Percentiles rank a stretch among this genome's conserved stretches.
phyloP scores from a whole-genome alignment of 2,329 filamentous ascomycete genomes.

The Didymella exigua region DNA sequence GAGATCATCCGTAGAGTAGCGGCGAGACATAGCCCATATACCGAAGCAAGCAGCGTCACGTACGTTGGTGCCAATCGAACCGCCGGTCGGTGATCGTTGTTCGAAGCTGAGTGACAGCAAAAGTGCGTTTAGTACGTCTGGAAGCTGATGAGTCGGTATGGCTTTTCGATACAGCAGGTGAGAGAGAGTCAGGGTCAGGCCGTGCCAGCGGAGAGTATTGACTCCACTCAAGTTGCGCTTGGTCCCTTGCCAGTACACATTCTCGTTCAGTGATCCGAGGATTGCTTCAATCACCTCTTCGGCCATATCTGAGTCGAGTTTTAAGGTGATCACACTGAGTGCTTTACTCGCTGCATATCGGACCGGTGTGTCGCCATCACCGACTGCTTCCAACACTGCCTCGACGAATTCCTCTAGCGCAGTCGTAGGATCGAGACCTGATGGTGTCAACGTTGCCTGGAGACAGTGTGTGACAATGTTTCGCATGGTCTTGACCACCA shows the following conservation, averaged over 20 bases:
- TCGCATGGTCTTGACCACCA: slow-evolving; percentile 82
- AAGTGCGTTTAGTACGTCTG: slow-evolving; percentile 76
- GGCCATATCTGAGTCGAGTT: slow-evolving; percentile 79
- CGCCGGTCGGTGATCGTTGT: slow-evolving; percentile 83
- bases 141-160: slow-evolving; percentile 71
- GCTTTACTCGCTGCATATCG: slow-evolving; percentile 91
- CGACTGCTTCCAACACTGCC: slow-evolving; percentile 75
- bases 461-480: slow-evolving; percentile 72
- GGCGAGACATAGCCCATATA: slow-evolving; percentile 87
- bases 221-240: slow-evolving; percentile 73
- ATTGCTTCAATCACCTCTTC: slow-evolving; percentile 87
- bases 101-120: slow-evolving; percentile 85
- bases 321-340: slow-evolving; percentile 82
- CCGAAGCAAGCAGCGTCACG: slow-evolving; percentile 96
- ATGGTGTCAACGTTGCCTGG: slow-evolving; percentile 40
- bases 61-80: slow-evolving; percentile 84
- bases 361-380: slow-evolving; percentile 89
- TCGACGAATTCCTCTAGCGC: slow-evolving; percentile 79
- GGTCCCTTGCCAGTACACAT: slow-evolving; percentile 62
- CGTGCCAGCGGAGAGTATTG: slow-evolving; percentile 87
- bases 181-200: slow-evolving; percentile 82
- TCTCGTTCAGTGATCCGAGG: slow-evolving; percentile 69
- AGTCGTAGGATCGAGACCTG: slow-evolving; percentile 46
- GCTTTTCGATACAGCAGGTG: slow-evolving; percentile 86
- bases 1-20: slow-evolving; percentile 82